These are phyloP conservation scores for Dactylis glomerata DNA, from an alignment of 176 grass and related monocot genomes.

Conservation along the genomic window DNA sequence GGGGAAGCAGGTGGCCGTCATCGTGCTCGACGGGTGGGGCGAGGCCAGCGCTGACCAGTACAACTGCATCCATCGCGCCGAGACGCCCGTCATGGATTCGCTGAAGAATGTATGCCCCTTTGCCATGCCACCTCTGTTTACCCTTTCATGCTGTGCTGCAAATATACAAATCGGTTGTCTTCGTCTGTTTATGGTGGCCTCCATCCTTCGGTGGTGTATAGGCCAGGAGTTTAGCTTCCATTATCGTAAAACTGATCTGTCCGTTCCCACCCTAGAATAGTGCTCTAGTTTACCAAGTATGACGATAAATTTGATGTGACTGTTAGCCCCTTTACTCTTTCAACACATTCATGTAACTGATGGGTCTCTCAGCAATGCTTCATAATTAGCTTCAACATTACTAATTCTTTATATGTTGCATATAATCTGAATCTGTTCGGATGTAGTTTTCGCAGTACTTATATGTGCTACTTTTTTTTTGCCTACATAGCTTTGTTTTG, in stretches of 20 bases:
- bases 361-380: neutral
- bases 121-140: neutral
- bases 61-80: constrained; percentile 90
- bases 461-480: neutral
- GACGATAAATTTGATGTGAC: neutral
- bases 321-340: neutral
- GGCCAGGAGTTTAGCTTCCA: neutral
- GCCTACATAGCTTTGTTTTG: neutral
- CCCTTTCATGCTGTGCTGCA: neutral
- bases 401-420: neutral
- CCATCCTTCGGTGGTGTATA: neutral
- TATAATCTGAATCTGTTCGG: neutral
- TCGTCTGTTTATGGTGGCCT: neutral
- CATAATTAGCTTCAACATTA: neutral
- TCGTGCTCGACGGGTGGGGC: constrained; percentile 92
- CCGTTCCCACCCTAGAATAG: neutral
- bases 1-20: constrained; percentile 74
- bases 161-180: neutral
- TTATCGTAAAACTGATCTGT: neutral
- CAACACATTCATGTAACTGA: neutral
- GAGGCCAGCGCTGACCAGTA: constrained; percentile 79
- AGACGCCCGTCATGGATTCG: constrained; percentile 90
- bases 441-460: neutral
- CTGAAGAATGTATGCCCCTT: constrained; percentile 67
- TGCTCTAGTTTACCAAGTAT: neutral